phyloP scores from a whole-genome alignment of 805 yeast species.

The Nakazawaea sp. region DNA sequence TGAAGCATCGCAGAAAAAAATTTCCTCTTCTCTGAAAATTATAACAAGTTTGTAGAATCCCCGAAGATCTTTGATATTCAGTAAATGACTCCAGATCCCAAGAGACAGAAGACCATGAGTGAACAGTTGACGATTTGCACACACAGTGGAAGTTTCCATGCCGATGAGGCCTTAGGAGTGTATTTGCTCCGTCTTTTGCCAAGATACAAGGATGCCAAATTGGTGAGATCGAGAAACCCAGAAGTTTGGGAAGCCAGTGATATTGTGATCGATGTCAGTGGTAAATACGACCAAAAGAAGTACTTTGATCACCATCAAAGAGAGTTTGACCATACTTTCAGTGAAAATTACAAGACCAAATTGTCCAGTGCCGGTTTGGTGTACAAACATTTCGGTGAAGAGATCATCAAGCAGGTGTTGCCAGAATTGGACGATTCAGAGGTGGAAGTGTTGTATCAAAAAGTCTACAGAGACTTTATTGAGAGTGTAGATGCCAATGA shows the following conservation, averaged over 20 bases:
- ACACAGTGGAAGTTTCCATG: slow-evolving; percentile 92
- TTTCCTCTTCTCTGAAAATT: too few species aligned
- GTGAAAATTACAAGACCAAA: slow-evolving; percentile 58
- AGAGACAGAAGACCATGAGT: slow-evolving; percentile 23
- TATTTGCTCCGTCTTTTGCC: slow-evolving; percentile 74
- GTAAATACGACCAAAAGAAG: slow-evolving; percentile 78
- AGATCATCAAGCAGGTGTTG: slow-evolving; percentile 48
- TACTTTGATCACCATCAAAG: slow-evolving; percentile 96
- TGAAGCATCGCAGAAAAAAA: too few species aligned
- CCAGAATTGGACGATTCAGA: slow-evolving; percentile 28
- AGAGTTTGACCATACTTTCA: slow-evolving; percentile 75
- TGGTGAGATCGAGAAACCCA: slow-evolving; percentile 81
- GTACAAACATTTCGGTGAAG: slow-evolving; percentile 79
- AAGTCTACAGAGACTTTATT: slow-evolving; percentile 78
- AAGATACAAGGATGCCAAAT: slow-evolving; percentile 52
- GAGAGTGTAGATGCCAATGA: slow-evolving; percentile 96
- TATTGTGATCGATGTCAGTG: slow-evolving; percentile 93
- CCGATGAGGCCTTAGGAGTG: slow-evolving; percentile 94
- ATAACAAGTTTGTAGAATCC: too few species aligned
- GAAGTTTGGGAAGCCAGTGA: slow-evolving; percentile 75
- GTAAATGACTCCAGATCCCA: slow-evolving; percentile 7
- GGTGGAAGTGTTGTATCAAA: slow-evolving; percentile 61
- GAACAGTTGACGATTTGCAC: slow-evolving; percentile 66
- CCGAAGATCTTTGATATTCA: neutral
- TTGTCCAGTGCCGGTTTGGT: slow-evolving; percentile 91